Base-by-base conservation (phyloP, 208 protist species). In the Leishmania tarentolae region DNA sequence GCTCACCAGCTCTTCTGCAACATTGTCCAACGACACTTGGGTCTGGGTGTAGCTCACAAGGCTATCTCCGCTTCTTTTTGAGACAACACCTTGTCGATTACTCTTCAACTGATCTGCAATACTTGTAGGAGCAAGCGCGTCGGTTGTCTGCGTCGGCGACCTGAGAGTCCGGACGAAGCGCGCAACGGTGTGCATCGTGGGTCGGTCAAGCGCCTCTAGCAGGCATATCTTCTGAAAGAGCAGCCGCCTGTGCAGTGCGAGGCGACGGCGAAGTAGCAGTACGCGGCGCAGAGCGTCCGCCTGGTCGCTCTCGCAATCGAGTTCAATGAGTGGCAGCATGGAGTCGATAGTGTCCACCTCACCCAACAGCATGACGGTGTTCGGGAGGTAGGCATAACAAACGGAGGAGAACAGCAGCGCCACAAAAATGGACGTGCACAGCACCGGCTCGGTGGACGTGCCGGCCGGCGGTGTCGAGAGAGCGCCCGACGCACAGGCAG, bases 301-400 rank as follows among this genome's bases (percentile, higher is more conserved):
- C 84, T 93, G 92, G 73, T 93, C 92, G 70, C 88, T 90, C 80
- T 93, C 87, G 15, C 63, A 63, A 9, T 93, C 82, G 0, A 85
- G 85, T 0, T 81, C 53, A 46, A 91, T 87, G 11, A 93, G 79
- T 13, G 87, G 90, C 70, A 95, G 71, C 87, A 95, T 91, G 37
- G 82, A 82, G 81, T 95, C 92, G 44, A 93, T 92, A 24, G 87
- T 81, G 66, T 93, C 88, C 80, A 93, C 92, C 75, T 92, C 92
- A 47, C 81, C 83, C 40, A 95, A 71, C 28, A 95, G 63, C 6
- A 65, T 66, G 17, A 86, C 79, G 53, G 86, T 86, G 84, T 92
- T 88, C 11, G 88, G 87, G 15, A 92, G 81, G 76, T 90, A 91
- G 52, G 86, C 84, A 63, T 86, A 81, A 72, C 80, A 92, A 1